Base-by-base conservation (phyloP, 306 rosid genomes). In the Datisca glomerata region DNA sequence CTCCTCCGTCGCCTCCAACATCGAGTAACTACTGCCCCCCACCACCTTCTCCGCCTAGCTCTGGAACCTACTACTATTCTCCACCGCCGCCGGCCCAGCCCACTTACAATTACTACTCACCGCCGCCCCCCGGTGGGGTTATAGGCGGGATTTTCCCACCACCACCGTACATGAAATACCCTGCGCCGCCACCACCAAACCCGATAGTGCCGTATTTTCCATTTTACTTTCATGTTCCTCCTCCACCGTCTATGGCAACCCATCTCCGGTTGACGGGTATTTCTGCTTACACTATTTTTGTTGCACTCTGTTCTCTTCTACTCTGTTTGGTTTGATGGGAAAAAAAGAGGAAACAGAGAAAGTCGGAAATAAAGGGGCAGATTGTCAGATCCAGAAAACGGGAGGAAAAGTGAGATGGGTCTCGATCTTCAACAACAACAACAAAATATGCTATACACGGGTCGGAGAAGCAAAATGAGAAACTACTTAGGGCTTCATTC, bases 171-270 rank as follows among this genome's bases (percentile, higher is more conserved):
- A 37, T 49, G 6, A 70, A 68, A 57, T 77, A 83, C 45, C 86
- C 86, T 0, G 27, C 53, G 1, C 96, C 96, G 1, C 96, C 98
- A n/a, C 98, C 98, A 4, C 98, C 98, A 2, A 91, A 91, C 52
- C 98, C 96, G 15, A 84, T 91, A 47, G 93, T 91, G 7, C 92
- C 96, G 0, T 91, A 91, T 47, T 91, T 84, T 33, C 98, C 98
- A 1, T 91, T 68, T 53, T 91, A 77, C 61, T 91, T 51, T 40
- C 37, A 91, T 33, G 71, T 20, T 43, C 96, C 95, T 14, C 98
- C 96, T 10, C 78, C 79, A 1, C 57, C 77, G 1, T 63, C 95
- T 6, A 1, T 7, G n/a, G 57, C 68, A 12, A n/a, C 50, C 44
- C 21, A 74, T 9, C 19, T 56, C 20, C 44, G 33, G 38, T 2